A percentile compares a stretch with the other conserved stretches of the same genome.
Evolutionary conservation across 2,329 filamentous ascomycete species (phyloP).

Genomic region (Fusarium sp.): DNA sequence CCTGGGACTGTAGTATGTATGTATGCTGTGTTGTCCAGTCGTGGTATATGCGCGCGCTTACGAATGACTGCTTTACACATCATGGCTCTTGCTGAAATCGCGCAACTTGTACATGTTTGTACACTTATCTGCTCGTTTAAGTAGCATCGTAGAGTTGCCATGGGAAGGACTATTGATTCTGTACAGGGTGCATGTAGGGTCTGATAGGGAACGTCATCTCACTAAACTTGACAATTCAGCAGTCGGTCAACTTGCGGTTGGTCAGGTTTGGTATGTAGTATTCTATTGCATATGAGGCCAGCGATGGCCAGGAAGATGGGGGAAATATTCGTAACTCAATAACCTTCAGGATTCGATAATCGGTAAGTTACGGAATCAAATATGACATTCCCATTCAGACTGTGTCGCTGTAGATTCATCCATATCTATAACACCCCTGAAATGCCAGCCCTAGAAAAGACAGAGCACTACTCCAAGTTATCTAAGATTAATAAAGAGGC

Average conservation of each 20-base stretch:
- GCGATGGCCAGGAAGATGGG: constrained; percentile 6
- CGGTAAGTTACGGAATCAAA: not conserved
- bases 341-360: not conserved
- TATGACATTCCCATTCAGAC: not conserved
- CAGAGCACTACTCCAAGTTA: not conserved
- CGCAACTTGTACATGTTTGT: not conserved
- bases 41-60: constrained; percentile 26
- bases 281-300: constrained; percentile 23
- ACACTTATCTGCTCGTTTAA: not conserved
- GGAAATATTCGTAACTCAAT: not conserved
- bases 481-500: not conserved
- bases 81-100: constrained; percentile 12
- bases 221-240: constrained; percentile 7
- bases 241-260: not conserved
- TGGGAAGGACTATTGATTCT: constrained; percentile 20
- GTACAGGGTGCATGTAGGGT: constrained; percentile 29
- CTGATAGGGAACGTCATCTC: not conserved
- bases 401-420: not conserved
- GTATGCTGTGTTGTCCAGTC: constrained; percentile 8
- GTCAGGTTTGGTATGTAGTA: not conserved
- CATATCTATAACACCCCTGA: not conserved
- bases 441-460: not conserved
- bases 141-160: constrained; percentile 7
- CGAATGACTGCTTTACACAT: constrained; percentile 41
- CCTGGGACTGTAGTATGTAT: not conserved